Percentiles rank a stretch among this genome's conserved stretches.
phyloP scores from a whole-genome alignment of 2,329 filamentous ascomycete genomes.

The Dryadomyces quercivorus region DNA sequence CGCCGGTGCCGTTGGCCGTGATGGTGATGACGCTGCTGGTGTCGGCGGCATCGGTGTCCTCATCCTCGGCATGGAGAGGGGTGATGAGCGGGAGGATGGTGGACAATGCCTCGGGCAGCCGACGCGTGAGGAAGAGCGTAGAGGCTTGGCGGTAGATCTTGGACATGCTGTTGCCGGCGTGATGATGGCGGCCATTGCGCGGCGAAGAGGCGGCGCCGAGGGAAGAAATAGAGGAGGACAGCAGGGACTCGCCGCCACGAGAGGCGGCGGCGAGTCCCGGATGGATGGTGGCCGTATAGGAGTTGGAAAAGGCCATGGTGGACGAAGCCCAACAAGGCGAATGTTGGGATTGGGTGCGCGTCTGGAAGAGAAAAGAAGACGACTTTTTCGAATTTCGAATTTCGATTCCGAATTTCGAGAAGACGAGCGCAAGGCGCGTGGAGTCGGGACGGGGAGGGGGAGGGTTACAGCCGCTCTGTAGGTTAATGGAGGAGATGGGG shows the following conservation, averaged over 20 bases:
- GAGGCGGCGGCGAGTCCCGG: conserved; percentile 34
- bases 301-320: conserved; percentile 31
- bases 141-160: conserved; percentile 91
- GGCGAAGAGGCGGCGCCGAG: conserved; percentile 50
- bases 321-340: neutral
- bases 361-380: neutral
- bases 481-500: neutral
- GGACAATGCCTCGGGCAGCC: conserved; percentile 77
- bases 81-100: conserved; percentile 75
- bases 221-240: conserved; percentile 44
- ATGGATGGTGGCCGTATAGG: conserved; percentile 30
- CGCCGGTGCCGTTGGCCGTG: neutral
- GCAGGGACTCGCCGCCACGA: conserved; percentile 14
- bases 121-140: conserved; percentile 87
- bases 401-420: too few species aligned
- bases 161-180: conserved; percentile 48
- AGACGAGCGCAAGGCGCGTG: too few species aligned
- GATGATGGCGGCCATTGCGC: conserved; percentile 25
- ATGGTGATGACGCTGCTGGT: conserved; percentile 8
- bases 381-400: too few species aligned
- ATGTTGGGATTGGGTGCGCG: neutral
- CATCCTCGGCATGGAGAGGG: conserved; percentile 32
- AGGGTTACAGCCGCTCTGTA: neutral
- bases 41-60: conserved; percentile 6
- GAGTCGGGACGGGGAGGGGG: neutral